Percentiles rank a stretch among this genome's conserved stretches.
These are phyloP conservation scores for Fusarium nisikadoi DNA, from an alignment of 2,329 filamentous ascomycete genomes.

Conservation along the genomic window DNA sequence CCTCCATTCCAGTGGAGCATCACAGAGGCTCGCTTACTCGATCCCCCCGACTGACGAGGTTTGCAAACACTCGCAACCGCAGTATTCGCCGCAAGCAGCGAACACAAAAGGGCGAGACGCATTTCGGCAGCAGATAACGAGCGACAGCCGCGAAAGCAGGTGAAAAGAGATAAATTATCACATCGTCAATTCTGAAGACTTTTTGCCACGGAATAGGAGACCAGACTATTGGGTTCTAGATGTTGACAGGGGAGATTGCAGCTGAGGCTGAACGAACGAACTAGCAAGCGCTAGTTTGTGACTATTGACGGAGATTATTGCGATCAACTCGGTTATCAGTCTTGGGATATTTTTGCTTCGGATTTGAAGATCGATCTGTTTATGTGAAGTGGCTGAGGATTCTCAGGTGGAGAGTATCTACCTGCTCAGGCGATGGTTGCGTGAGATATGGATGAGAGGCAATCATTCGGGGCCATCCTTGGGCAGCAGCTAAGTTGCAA, in stretches of 20 bases:
- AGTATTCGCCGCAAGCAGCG: neutral
- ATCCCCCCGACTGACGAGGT: neutral
- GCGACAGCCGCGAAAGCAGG: neutral
- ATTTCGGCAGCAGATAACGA: neutral
- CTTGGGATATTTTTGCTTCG: neutral
- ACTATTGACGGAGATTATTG: neutral
- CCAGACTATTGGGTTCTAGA: neutral
- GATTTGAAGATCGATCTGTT: neutral
- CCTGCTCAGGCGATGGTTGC: too few species aligned
- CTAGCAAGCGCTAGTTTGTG: neutral
- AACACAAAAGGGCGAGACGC: neutral
- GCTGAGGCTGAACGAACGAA: neutral
- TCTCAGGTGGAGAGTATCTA: neutral
- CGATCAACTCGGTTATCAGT: neutral
- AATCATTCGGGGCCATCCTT: neutral
- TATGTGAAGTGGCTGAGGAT: neutral
- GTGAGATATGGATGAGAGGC: neutral
- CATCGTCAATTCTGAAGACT: neutral
- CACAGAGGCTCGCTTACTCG: neutral
- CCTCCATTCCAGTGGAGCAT: rapidly evolving
- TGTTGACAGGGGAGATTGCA: neutral
- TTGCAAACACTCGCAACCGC: neutral
- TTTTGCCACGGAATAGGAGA: neutral
- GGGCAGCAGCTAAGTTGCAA: neutral
- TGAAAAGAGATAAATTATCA: rapidly evolving